Conservation (phyloP, 2,329 filamentous ascomycete species). For the Aspergillus clavatus region DNA sequence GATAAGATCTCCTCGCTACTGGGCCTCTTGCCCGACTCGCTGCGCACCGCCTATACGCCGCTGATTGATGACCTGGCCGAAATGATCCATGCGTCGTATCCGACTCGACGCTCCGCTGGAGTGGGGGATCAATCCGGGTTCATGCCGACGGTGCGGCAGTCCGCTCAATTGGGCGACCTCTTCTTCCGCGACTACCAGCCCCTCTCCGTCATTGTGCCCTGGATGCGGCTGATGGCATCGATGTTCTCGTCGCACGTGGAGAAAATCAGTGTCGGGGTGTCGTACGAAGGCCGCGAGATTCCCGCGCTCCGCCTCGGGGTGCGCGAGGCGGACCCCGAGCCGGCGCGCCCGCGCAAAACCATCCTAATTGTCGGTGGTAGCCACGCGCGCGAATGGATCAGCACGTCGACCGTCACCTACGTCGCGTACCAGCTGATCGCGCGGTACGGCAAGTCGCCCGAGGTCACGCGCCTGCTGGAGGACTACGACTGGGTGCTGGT, state of each 20-base stretch:
- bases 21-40: slow-evolving; percentile 67
- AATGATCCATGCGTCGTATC: slow-evolving; percentile 72
- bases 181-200: slow-evolving; percentile 95
- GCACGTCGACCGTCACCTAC: slow-evolving; percentile 84
- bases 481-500: slow-evolving; percentile 85
- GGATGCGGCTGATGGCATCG: slow-evolving; percentile 84
- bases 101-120: slow-evolving; percentile 40
- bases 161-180: slow-evolving; percentile 52
- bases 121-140: slow-evolving; percentile 24
- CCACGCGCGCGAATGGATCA: slow-evolving; percentile 97
- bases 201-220: slow-evolving; percentile 74
- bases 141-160: slow-evolving; percentile 27
- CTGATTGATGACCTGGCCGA: slow-evolving; percentile 76
- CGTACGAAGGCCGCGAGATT: slow-evolving; percentile 83
- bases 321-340: slow-evolving; percentile 45
- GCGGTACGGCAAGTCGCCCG: slow-evolving; percentile 66
- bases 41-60: slow-evolving; percentile 66
- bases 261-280: slow-evolving; percentile 72
- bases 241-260: slow-evolving; percentile 81
- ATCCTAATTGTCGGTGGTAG: slow-evolving; percentile 77
- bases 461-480: slow-evolving; percentile 71
- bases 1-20: slow-evolving; percentile 64
- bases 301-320: slow-evolving; percentile 72
- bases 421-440: slow-evolving; percentile 84
- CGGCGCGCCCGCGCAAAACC: slow-evolving; percentile 62